These are phyloP conservation scores for Apophysomyces elegans DNA, from an alignment of 371 early-diverging fungal species.

Conservation along the genomic window DNA sequence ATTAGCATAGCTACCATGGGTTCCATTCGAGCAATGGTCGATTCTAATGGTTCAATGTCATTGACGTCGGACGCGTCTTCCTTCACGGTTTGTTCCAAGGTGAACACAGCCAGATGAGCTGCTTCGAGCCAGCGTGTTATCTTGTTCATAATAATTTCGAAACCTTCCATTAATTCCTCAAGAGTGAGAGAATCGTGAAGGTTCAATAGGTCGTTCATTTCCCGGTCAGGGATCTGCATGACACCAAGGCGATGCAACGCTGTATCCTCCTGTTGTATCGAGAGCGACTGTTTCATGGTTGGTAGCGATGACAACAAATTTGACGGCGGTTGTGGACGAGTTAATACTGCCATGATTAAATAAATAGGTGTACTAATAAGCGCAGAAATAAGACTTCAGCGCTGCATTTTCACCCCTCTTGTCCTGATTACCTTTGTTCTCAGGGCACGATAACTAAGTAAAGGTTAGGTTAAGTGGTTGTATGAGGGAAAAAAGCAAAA, in stretches of 20 bases:
- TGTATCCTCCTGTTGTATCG: slow-evolving; percentile 6
- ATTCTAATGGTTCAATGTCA: slow-evolving; percentile 24
- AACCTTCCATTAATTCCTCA: slow-evolving; percentile 17
- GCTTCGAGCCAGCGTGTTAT: slow-evolving; percentile 41
- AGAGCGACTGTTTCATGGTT: slow-evolving; percentile 6
- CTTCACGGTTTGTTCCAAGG: slow-evolving; percentile 42
- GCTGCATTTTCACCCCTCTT: not conserved
- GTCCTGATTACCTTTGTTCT: not conserved
- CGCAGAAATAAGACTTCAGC: not conserved
- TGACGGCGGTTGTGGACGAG: slow-evolving; percentile 5
- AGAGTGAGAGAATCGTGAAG: slow-evolving; percentile 19
- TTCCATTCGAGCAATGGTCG: slow-evolving; percentile 20
- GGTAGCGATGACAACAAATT: not conserved
- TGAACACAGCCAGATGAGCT: slow-evolving; percentile 44
- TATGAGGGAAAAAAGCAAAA: not conserved
- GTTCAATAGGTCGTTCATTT: slow-evolving; percentile 22
- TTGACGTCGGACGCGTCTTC: slow-evolving; percentile 22
- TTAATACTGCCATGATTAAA: slow-evolving; percentile 6
- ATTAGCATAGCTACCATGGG: slow-evolving; percentile 25
- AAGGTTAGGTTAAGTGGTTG: not conserved
- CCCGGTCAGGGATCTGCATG: slow-evolving; percentile 25
- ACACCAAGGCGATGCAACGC: slow-evolving; percentile 2
- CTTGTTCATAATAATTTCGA: slow-evolving; percentile 25
- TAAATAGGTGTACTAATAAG: slow-evolving; percentile 2
- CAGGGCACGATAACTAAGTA: not conserved